A percentile compares a stretch with the other conserved stretches of the same genome.
Evolutionary conservation across 1,284 basidiomycete genomes (phyloP).

Genomic region (Cutaneotrichosporon dermatis): DNA sequence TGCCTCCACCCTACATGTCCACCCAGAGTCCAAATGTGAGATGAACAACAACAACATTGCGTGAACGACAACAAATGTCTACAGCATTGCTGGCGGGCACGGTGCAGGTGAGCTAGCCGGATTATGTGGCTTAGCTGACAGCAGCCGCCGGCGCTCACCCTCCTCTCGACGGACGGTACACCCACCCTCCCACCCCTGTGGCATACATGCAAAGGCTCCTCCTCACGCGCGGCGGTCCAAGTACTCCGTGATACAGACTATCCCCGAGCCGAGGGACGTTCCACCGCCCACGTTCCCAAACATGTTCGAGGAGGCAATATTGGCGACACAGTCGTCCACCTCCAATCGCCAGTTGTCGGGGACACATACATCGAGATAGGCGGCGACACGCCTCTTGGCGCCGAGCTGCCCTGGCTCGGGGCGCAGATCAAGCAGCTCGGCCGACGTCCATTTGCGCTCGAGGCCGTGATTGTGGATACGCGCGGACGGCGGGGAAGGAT

Average conservation of each 20-base stretch:
- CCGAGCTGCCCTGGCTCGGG: conserved; percentile 69
- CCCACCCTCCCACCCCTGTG: conserved; percentile 62
- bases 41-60: neutral
- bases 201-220: conserved; percentile 55
- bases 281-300: conserved; percentile 45
- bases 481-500: conserved; percentile 59
- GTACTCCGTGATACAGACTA: conserved; percentile 58
- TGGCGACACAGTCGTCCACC: conserved; percentile 68
- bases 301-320: conserved; percentile 40
- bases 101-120: conserved; percentile 22
- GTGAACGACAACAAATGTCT: neutral
- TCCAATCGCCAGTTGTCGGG: conserved; percentile 68
- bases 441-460: conserved; percentile 63
- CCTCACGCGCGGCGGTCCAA: conserved; percentile 61
- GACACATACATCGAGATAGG: conserved; percentile 58
- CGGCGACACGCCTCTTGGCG: conserved; percentile 51
- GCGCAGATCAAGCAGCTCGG: conserved; percentile 66
- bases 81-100: conserved; percentile 25
- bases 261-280: neutral
- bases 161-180: conserved; percentile 70
- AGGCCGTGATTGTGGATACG: conserved; percentile 68
- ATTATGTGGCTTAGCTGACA: neutral
- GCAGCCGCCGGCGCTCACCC: conserved; percentile 63
- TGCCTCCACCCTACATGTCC: neutral
- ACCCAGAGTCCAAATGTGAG: neutral